Evolutionary conservation across 331 rosid species (phyloP).

Genomic region (Spiraea crenata): DNA sequence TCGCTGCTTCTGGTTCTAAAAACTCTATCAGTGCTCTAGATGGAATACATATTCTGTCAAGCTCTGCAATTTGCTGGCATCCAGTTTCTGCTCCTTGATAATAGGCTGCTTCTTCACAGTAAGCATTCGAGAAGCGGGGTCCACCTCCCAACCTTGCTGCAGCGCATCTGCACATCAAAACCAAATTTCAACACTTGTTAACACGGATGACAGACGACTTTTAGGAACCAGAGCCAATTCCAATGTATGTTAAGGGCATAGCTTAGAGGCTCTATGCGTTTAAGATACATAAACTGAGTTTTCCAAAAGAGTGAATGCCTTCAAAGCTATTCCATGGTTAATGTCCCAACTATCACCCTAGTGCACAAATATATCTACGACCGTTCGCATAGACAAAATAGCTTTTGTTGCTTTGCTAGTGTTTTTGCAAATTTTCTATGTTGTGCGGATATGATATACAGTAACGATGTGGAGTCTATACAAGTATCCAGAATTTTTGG

Average conservation of each 20-base stretch:
- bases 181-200: not conserved
- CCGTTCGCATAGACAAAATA: not conserved
- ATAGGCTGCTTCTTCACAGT: constrained; percentile 69
- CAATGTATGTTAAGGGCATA: not conserved
- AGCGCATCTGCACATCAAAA: constrained; percentile 50
- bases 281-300: no score
- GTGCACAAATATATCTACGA: not conserved
- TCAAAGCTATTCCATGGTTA: not conserved
- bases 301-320: not conserved
- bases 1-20: not conserved
- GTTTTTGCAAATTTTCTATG: not conserved
- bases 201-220: not conserved
- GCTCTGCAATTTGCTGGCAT: constrained; percentile 72
- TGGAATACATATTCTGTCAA: constrained; percentile 83
- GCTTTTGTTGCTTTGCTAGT: not conserved
- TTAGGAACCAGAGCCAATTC: no score
- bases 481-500: not conserved
- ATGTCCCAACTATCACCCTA: not conserved
- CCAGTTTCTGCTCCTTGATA: constrained; percentile 74
- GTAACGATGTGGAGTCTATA: not conserved
- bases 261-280: not conserved
- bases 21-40: constrained; percentile 58
- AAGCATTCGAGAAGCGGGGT: constrained; percentile 64
- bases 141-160: constrained; percentile 74
- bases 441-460: not conserved